Base-by-base conservation (phyloP, 805 yeast species). In the Nematodospora valgi region DNA sequence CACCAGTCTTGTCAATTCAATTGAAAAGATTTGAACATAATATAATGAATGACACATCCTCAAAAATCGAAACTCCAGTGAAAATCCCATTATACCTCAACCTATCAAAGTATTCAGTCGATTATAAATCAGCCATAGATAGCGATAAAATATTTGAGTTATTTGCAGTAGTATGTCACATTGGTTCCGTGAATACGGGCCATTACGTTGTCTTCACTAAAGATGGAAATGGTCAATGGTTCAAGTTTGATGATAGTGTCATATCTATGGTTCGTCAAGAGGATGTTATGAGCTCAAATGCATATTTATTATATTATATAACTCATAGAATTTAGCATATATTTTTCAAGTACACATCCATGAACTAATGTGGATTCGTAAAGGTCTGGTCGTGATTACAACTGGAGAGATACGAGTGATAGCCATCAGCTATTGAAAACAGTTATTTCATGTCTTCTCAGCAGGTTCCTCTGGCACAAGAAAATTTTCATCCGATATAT, bases 181-280 rank as follows among this genome's bases (percentile, higher is more conserved):
- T 79, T 22, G 99, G 99, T 1, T 80, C 91, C 13, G 93, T 91
- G 5, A 87, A 87, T 54, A 93, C 97, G 2, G 99, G 99, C 8
- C 99, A 93, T 58, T 93, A 93, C 56, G 74, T 89, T 10, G 82
- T 93, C 12, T 71, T 81, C 49, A 74, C 86, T 41, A 91, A 89
- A 53, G 75, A 70, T 36, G 65, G 75, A n/a, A 73, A 76, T 27
- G 84, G 87, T 2, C 70, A 74, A 48, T 93, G 99, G 99, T 83
- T 83, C 54, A 80, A 78, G 54, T 89, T 88, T 55, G 96, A 93
- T 53, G 99, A 93, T 62, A 79, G 93, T 12, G 78, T 80, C 49
- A 83, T 93, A 10, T 76, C 88, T 2, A 56, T 76, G 37, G 72
- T 87, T 8, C 57, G 78, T 6, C 77, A 72, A 35, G 76, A 77